These are phyloP conservation scores for Zymoseptoria brevis DNA, from an alignment of 2,329 filamentous ascomycete species.

Conservation along the genomic window DNA sequence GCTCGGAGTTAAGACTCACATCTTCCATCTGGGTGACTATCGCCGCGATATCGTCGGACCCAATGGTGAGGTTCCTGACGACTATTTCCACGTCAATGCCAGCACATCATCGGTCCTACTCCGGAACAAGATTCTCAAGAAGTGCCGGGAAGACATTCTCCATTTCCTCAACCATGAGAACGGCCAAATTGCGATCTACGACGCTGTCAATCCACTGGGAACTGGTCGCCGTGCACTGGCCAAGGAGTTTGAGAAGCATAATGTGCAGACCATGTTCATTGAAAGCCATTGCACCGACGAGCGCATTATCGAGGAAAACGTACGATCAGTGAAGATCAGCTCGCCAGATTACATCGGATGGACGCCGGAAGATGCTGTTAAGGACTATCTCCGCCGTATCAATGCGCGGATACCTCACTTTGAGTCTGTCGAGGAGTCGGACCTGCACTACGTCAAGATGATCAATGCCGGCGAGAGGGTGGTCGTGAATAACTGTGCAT, in stretches of 20 bases:
- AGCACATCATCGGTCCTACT: slow-evolving; percentile 87
- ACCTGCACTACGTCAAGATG: slow-evolving; percentile 98
- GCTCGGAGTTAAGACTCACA: slow-evolving; percentile 95
- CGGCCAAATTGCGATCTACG: slow-evolving; percentile 95
- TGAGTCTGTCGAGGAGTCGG: slow-evolving; percentile 89
- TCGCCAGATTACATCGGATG: slow-evolving; percentile 94
- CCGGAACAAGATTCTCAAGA: slow-evolving; percentile 94
- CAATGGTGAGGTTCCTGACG: slow-evolving; percentile 78
- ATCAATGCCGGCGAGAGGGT: slow-evolving; percentile 92
- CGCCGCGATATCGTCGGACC: slow-evolving; percentile 81
- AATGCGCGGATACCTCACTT: slow-evolving; percentile 89
- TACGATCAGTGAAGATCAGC: slow-evolving; percentile 93
- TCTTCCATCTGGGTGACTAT: slow-evolving; percentile 96
- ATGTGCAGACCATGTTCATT: slow-evolving; percentile 92
- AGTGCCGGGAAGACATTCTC: slow-evolving; percentile 94
- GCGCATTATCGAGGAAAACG: slow-evolving; percentile 90
- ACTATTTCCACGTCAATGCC: slow-evolving; percentile 96
- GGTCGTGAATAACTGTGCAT: slow-evolving; percentile 93
- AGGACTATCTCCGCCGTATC: slow-evolving; percentile 84
- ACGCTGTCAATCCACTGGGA: slow-evolving; percentile 89
- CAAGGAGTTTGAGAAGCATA: slow-evolving; percentile 96
- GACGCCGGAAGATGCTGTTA: slow-evolving; percentile 84
- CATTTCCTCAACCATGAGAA: slow-evolving; percentile 95
- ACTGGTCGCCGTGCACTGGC: slow-evolving; percentile 74
- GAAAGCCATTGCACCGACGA: slow-evolving; percentile 94